Evolutionary conservation across 306 rosid genomes (phyloP), one percentile per base, ranked within the genome.

Genomic region (Sophora flavescens): DNA sequence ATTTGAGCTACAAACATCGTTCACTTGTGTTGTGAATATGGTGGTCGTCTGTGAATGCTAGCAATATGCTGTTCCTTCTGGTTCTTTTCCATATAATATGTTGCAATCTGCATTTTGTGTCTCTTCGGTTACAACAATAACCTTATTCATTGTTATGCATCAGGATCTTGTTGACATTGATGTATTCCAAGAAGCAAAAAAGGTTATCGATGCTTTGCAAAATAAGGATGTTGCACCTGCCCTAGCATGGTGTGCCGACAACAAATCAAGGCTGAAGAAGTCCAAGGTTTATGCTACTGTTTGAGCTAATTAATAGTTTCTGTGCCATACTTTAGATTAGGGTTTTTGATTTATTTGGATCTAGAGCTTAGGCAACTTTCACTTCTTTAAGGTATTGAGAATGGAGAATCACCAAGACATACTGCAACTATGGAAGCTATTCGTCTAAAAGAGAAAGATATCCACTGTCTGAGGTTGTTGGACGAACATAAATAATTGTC

Each of bases 151-250:
- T 15, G 78, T 70, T 57, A 26, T 63, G 74, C 53, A 26, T 50
- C 88, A 95, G 99, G 96, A 91, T 85, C 91, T 95, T 66, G 99
- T 95, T 59, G 99, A 92, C 82, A 87, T 89, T 57, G 97, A 91
- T 82, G 93, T 89, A 59, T 95, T 92, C 80, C 92, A 88, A 87
- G 99, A 95, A 84, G 99, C 96, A 42, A 92, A 85, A 82, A 86
- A 77, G 86, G 97, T 92, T 77, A 87, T 83, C 22, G 96, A 91
- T 69, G 96, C 97, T 82, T 89, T 95, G 84, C 90, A 91, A 80
- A 92, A 83, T 72, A 88, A 87, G 89, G 93, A 92, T 78, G 93
- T 91, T 70, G 86, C 93, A 35, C 97, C 97, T 78, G 97, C 93
- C 76, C 83, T 95, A 63, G 86, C 96, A n/a, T 95, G 99, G 99